Conservation (phyloP, 2,329 filamentous ascomycete genomes). For the Cladosporium velox region DNA sequence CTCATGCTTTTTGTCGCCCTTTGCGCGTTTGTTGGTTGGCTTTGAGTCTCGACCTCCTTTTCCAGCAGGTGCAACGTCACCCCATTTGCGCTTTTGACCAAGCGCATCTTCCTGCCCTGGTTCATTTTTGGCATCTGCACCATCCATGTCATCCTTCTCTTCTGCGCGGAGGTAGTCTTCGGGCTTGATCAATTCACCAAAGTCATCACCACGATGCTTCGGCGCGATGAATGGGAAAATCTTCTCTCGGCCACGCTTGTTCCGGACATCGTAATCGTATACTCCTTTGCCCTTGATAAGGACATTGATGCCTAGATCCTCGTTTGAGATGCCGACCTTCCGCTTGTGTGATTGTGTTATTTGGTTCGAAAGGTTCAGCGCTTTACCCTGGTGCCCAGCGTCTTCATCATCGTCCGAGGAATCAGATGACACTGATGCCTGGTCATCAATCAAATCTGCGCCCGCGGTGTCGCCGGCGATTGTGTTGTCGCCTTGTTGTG, state of each 20-base stretch:
- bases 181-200: conserved; percentile 87
- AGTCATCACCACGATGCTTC: conserved; percentile 80
- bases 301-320: conserved; percentile 89
- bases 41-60: conserved; percentile 22
- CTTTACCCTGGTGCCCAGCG: conserved; percentile 85
- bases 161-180: conserved; percentile 94
- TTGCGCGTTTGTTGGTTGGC: conserved; percentile 60
- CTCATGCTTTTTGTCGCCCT: conserved; percentile 46
- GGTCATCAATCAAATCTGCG: conserved; percentile 59
- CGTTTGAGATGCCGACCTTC: conserved; percentile 82
- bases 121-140: conserved; percentile 60
- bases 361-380: conserved; percentile 83
- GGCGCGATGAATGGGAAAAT: conserved; percentile 87
- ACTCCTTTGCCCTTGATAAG: conserved; percentile 78
- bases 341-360: conserved; percentile 77
- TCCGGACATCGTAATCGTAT: conserved; percentile 90
- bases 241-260: conserved; percentile 87
- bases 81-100: conserved; percentile 94
- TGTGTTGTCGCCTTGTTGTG: conserved; percentile 68
- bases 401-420: conserved; percentile 89
- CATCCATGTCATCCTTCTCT: conserved; percentile 77
- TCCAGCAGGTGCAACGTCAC: conserved; percentile 58
- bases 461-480: conserved; percentile 72
- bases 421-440: conserved; percentile 81
- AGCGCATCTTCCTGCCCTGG: conserved; percentile 56